Evolutionary conservation across 2,329 filamentous ascomycete genomes (phyloP).

Genomic region (Monilinia polystroma): DNA sequence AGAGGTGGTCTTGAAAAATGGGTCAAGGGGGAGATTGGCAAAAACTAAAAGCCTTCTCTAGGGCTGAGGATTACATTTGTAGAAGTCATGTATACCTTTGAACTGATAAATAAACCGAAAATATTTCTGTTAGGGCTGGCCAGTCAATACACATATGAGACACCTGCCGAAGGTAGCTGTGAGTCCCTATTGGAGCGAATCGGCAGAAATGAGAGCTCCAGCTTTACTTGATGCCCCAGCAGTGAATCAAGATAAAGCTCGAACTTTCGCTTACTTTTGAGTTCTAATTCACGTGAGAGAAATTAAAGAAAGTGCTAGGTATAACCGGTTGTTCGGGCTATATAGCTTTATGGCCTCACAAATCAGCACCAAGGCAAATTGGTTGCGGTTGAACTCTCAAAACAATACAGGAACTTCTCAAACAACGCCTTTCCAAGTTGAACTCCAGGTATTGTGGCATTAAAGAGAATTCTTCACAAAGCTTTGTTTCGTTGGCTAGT

Average conservation of each 20-base stretch:
- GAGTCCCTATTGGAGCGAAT: not conserved
- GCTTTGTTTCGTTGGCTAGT: not conserved
- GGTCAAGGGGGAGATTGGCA: constrained; percentile 50
- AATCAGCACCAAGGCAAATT: not conserved
- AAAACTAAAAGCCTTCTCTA: constrained; percentile 5
- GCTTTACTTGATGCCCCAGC: not conserved
- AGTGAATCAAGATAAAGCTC: not conserved
- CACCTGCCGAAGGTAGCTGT: too few relatives aligned
- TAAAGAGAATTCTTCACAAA: fast-evolving
- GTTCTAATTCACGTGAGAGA: too few relatives aligned
- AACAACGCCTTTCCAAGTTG: not conserved
- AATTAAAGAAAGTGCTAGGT: not conserved
- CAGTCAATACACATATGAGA: too few relatives aligned
- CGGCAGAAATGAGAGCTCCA: not conserved
- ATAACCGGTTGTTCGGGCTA: not conserved
- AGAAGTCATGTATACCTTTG: not conserved
- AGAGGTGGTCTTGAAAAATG: constrained; percentile 76
- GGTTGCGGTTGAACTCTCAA: not conserved
- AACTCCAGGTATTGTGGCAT: not conserved
- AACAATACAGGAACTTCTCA: not conserved
- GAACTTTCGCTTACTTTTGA: not conserved
- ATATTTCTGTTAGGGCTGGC: not conserved
- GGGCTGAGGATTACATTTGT: not conserved
- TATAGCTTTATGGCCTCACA: not conserved
- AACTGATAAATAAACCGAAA: not conserved